Evolutionary conservation across 345 rosid genomes (phyloP), one percentile per base, ranked within the genome.

Genomic region (Gossypium australe): DNA sequence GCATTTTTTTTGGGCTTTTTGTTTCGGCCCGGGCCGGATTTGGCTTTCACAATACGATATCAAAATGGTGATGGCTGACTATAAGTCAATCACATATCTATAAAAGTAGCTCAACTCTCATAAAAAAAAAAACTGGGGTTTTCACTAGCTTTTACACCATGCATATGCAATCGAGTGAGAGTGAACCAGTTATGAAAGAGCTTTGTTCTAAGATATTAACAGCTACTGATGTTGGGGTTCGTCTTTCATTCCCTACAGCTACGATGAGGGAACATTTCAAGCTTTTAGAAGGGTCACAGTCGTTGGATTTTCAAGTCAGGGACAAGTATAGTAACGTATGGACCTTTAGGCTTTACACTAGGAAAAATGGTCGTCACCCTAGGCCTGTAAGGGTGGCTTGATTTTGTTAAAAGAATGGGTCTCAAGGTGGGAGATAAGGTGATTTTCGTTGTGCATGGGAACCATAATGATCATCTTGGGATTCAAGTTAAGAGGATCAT

Each of bases 301-400:
- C 53, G 2, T 1, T 43, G 29, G 70, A 66, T 44, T 66, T 66
- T 66, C 52, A 66, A 20, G 52, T 66, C 1, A 44, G 1, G 17
- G 52, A 66, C n/a, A 66, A 20, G 16, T 0, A 18, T 20, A 5
- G 52, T 24, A 2, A 44, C 4, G 17, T 44, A 17, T 44, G 70
- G 70, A 43, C 29, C 17, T 66, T 66, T 44, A 49, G 67, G 5
- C 68, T 64, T 24, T 41, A 64, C 68, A 64, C 68, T 64, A 41
- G 49, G 68, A 64, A 64, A 14, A 41, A 64, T 0, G 7, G n/a
- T 10, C 16, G 16, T 14, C 68, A 64, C 68, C 68, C 49, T 0
- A 64, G 41, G 48, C 68, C 68, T 3, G 68, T 64, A 3, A 41
- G 68, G 68, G 10, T 64, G 68, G 68, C n/a, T 41, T 10, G 49